phyloP scores from a whole-genome alignment of 768 basidiomycete species.

The Coprinopsis strossmayeri region DNA sequence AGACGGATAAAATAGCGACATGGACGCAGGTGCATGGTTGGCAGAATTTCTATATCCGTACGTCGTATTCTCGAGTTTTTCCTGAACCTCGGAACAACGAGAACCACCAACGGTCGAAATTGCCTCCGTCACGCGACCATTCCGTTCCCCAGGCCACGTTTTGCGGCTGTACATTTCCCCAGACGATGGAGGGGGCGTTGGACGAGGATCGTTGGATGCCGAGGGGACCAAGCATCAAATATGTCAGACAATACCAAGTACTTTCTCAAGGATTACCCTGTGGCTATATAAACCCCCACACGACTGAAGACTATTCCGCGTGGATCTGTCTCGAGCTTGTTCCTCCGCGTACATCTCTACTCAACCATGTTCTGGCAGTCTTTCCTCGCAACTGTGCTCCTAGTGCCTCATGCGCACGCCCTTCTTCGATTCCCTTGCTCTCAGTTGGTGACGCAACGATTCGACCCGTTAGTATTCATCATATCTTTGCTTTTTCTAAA shows the following conservation, averaged over 20 bases:
- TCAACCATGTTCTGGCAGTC: constrained; percentile 4
- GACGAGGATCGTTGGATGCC: no score
- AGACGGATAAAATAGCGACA: no score
- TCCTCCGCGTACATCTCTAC: no score
- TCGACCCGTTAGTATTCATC: constrained; percentile 1
- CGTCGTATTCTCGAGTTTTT: no score
- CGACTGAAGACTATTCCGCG: background rate
- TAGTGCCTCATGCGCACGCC: background rate
- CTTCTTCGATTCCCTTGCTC: constrained; percentile 4
- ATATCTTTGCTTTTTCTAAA: background rate
- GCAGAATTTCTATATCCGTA: no score
- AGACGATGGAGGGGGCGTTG: background rate
- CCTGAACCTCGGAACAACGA: constrained; percentile 4
- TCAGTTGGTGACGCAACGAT: constrained; percentile 2
- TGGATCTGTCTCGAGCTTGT: background rate
- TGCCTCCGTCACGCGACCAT: background rate
- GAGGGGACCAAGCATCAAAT: background rate
- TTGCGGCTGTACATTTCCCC: background rate
- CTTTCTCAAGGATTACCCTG: background rate
- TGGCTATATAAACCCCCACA: background rate
- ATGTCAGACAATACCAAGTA: background rate
- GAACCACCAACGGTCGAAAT: background rate
- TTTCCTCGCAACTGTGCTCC: background rate
- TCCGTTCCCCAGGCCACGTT: background rate
- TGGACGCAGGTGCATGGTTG: no score